Base-by-base conservation (phyloP, 768 basidiomycete species). In the Boletus patriciae region DNA sequence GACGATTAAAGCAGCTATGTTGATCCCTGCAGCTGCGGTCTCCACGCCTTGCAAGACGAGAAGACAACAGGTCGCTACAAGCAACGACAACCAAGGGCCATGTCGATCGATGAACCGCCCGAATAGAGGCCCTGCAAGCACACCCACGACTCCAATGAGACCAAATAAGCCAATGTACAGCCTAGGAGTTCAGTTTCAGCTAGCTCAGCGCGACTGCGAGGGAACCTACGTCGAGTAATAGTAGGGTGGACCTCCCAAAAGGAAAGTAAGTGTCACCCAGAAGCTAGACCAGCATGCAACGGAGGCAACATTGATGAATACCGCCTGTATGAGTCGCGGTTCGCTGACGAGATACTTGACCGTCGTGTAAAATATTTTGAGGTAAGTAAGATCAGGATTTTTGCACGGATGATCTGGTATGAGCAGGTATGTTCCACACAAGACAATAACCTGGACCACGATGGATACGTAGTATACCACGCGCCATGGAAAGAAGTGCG, bases 121-220 rank as follows among this genome's bases (percentile, higher is more conserved):
- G 0, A 66, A 63, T 23, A 65, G 19, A 6, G 67, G 64, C 0
- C 68, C 69, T 7, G 34, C 57, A 13, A 62, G 38, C 23, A 77
- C 70, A 25, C 74, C 80, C 23, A 49, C 59, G 43, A 77, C 67
- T 15, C 81, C 80, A 10, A 81, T 52, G 6, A 82, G 72, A 23
- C 79, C 80, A 58, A 81, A 78, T n/a, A 82, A 64, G 34, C 80
- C 80, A 49, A 79, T 80, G 19, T 70, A 67, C 36, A 65, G 58
- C 46, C 61, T 52, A n/a, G 4, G 19, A 31, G 3, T 13, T 38
- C 12, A 16, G 8, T 50, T 43, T 66, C 29, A 60, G 34, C n/a
- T 19, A 37, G 25, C 31, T 47, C 47, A 11, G 7, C 1, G 27
- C 2, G 19, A 40, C 10, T 11, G 25, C 2, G n/a, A 44, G 29